phyloP scores from a whole-genome alignment of 768 basidiomycete genomes.

The Artomyces pyxidatus region DNA sequence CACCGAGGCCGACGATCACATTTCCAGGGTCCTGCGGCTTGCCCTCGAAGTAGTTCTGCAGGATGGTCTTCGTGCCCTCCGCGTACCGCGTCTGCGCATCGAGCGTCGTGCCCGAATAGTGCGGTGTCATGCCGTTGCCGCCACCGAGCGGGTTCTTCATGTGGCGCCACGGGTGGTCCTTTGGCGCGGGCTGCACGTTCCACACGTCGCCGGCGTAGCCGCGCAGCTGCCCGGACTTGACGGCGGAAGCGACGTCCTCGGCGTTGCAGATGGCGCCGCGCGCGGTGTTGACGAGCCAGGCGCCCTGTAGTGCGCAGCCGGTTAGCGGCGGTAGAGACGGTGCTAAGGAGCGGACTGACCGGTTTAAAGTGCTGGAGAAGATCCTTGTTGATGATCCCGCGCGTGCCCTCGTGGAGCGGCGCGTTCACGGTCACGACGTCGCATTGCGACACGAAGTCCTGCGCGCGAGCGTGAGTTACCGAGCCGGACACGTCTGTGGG shows the following conservation, averaged over 20 bases:
- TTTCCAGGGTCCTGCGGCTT: conserved; percentile 29
- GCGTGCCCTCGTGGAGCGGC: conserved; percentile 15
- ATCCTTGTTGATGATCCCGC: conserved; percentile 33
- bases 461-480: conserved; percentile 28
- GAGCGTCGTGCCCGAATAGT: background rate
- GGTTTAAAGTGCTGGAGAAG: conserved; percentile 34
- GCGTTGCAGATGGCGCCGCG: conserved; percentile 29
- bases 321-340: background rate
- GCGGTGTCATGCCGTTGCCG: conserved; percentile 14
- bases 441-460: conserved; percentile 16
- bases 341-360: conserved; percentile 13
- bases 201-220: conserved; percentile 27
- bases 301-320: background rate
- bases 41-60: conserved; percentile 11
- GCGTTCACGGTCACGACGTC: conserved; percentile 24
- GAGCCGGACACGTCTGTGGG: conserved; percentile 19
- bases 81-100: conserved; percentile 23
- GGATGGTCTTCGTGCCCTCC: conserved; percentile 24
- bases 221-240: conserved; percentile 31
- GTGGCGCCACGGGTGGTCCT: conserved; percentile 35
- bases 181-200: conserved; percentile 31
- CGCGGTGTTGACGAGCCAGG: conserved; percentile 39
- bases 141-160: conserved; percentile 29
- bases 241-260: conserved; percentile 27
- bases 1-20: conserved; percentile 31